Conservation (phyloP, 768 basidiomycete genomes). For the Boletus reticuloceps region DNA sequence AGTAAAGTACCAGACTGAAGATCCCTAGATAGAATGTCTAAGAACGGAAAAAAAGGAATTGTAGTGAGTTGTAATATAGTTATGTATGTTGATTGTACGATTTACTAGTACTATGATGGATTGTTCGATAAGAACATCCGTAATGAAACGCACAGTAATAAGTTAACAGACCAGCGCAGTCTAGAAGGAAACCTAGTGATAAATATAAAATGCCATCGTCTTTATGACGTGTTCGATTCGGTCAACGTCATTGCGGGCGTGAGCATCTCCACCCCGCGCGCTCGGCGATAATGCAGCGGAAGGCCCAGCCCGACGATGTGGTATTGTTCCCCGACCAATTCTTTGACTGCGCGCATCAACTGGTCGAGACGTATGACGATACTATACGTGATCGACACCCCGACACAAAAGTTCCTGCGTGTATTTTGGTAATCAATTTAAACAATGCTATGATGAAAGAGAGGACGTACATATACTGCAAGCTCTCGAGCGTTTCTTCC, state of each 20-base stretch:
- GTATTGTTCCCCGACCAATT: slow-evolving; percentile 84
- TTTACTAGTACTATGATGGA: too few relatives aligned
- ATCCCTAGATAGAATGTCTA: too few relatives aligned
- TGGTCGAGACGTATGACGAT: slow-evolving; percentile 71
- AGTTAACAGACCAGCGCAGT: too few relatives aligned
- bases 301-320: slow-evolving; percentile 68
- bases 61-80: too few relatives aligned
- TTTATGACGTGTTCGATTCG: not conserved
- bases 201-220: not conserved
- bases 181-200: not conserved
- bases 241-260: not conserved
- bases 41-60: too few relatives aligned
- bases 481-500: slow-evolving; percentile 67
- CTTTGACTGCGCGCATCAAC: slow-evolving; percentile 79
- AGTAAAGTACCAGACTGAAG: too few relatives aligned
- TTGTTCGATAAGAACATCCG: too few relatives aligned
- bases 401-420: slow-evolving; percentile 65
- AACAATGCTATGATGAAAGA: not conserved
- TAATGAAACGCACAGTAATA: too few relatives aligned
- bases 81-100: too few relatives aligned
- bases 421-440: not conserved
- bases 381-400: slow-evolving; percentile 64
- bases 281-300: slow-evolving; percentile 21
- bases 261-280: slow-evolving; percentile 30
- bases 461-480: slow-evolving; percentile 70